Evolutionary conservation across 345 rosid species (phyloP).

Genomic region (Eucalyptus curtisii): DNA sequence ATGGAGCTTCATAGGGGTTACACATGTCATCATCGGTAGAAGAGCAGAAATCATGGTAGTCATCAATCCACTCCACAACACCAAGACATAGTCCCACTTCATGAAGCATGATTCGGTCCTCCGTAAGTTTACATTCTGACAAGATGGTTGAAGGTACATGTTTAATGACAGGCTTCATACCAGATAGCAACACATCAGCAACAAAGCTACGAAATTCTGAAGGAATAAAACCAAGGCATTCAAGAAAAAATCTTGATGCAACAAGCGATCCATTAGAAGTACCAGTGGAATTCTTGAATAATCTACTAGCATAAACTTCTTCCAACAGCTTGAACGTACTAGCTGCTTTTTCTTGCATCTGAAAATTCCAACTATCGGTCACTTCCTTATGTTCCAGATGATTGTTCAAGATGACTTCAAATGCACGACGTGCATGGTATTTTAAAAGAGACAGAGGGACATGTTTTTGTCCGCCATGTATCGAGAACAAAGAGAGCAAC

Average conservation of each 20-base stretch:
- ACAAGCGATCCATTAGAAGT: constrained; percentile 13
- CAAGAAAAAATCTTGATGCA: constrained; percentile 59
- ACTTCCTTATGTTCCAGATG: constrained; percentile 18
- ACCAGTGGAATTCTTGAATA: constrained; percentile 1
- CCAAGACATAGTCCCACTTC: constrained; percentile 73
- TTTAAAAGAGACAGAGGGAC: constrained; percentile 62
- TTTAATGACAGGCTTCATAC: constrained; percentile 45
- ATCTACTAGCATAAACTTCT: neutral
- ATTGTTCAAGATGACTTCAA: constrained; percentile 45
- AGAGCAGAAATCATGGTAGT: constrained; percentile 39
- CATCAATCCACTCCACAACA: constrained; percentile 63
- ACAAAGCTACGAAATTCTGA: constrained; percentile 66
- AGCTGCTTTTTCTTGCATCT: neutral
- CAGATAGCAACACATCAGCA: constrained; percentile 65
- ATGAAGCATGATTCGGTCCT: constrained; percentile 70
- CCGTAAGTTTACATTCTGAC: constrained; percentile 37
- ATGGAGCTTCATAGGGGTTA: constrained; percentile 3
- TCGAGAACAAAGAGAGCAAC: constrained; percentile 48
- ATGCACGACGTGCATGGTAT: constrained; percentile 47
- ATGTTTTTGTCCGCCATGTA: constrained; percentile 56
- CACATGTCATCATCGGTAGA: neutral
- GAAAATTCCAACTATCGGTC: constrained; percentile 6
- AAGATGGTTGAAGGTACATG: constrained; percentile 54
- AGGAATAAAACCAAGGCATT: constrained; percentile 67
- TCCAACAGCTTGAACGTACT: neutral